Base-by-base conservation (phyloP, 805 yeast species). In the Torulaspora franciscae region DNA sequence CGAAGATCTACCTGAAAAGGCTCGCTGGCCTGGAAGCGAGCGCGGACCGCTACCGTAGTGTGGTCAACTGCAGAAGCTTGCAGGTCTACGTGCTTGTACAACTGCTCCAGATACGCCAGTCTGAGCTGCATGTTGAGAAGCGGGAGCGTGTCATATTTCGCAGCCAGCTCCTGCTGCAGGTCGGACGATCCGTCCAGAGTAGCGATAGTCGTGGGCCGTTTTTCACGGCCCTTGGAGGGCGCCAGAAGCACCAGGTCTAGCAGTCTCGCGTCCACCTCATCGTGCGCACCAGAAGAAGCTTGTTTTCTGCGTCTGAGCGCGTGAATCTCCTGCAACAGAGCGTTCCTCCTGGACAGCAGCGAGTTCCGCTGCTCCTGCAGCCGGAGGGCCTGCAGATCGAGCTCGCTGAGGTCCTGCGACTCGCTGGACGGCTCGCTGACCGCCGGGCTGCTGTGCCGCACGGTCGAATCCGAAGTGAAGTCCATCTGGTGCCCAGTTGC, bases 61-160 rank as follows among this genome's bases (percentile, higher is more conserved):
- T 40, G 43, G 15, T 37, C 41, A 7, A 14, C 33, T 14, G 30
- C 38, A 5, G 14, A 13, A 4, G 47, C 35, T 5, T 37, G 32
- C 19, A 57, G 32, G 11, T 40, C 37, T 10, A 55, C 48, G 32
- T 45, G 14, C 6, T 57, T 50, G 40, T 55, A 59, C 29, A 52
- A 19, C 5, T 52, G 40, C 28, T 24, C 42, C 35, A 62, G 26
- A 42, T 52, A 51, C 22, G 45, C 22, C 25, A 59, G 38, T 26
- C 67, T 37, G 32, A 49, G 14, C 14, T 52, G 46, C 51, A 55
- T 52, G 36, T 60, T 58, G 24, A 59, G 43, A 17, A 62, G 23
- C 2, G 67, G 66, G 41, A 61, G 30, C 1, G 63, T 56, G 38
- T 61, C 66, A 41, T 49, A 54, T 38, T 60, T 61, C 19, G 46